Evolutionary conservation across 108 stramenopile genomes (phyloP).

Genomic region (Schizochytrium sp.): DNA sequence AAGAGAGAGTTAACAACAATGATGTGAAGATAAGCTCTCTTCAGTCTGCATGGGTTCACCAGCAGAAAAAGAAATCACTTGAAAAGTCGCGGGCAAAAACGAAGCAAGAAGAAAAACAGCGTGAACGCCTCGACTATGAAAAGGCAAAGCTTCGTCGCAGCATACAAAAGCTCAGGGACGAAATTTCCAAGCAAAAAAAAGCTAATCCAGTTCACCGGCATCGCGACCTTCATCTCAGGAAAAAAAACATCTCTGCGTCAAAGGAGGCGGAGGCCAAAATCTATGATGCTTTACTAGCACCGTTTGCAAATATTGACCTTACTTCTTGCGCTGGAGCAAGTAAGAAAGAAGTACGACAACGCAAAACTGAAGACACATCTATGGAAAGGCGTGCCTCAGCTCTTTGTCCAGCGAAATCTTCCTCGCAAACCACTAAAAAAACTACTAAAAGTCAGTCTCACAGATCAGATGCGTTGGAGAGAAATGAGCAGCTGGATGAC

Average conservation of each 20-base stretch:
- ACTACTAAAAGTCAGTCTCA: too few relatives aligned
- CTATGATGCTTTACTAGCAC: constrained; percentile 8
- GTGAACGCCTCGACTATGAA: background rate
- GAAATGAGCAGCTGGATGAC: too few relatives aligned
- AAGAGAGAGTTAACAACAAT: background rate
- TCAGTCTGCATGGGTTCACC: background rate
- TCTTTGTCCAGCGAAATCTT: too few relatives aligned
- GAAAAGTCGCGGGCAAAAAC: background rate
- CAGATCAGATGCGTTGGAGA: too few relatives aligned
- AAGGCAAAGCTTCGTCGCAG: background rate
- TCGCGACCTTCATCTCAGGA: too few relatives aligned
- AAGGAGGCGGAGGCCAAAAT: background rate
- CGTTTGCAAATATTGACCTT: constrained; percentile 1
- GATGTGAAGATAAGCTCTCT: background rate
- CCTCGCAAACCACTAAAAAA: too few relatives aligned
- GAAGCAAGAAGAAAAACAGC: background rate
- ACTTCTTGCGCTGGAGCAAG: too few relatives aligned
- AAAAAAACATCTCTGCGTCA: background rate
- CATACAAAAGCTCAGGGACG: background rate
- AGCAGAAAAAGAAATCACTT: background rate
- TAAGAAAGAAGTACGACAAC: too few relatives aligned
- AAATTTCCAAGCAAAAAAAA: background rate
- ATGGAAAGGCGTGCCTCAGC: too few relatives aligned
- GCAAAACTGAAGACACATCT: too few relatives aligned
- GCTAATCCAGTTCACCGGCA: background rate